Conservation (phyloP, 371 early-diverging fungal species). For the Apophysomyces elegans region DNA sequence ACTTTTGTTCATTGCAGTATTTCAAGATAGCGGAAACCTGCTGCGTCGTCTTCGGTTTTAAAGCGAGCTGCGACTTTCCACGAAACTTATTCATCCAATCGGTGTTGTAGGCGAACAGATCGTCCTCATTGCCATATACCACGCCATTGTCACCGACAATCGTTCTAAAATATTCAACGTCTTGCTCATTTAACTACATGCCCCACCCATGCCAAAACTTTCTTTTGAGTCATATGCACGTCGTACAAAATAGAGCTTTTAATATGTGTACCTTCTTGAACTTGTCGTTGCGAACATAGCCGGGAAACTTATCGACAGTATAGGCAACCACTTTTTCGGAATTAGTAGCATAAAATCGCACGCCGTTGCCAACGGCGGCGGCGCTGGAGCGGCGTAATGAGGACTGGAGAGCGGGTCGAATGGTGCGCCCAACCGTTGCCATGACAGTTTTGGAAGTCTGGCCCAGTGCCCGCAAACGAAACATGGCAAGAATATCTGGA, state of each 20-base stretch:
- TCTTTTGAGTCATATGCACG: neutral
- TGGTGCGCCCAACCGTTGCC: neutral
- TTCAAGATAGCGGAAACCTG: constrained; percentile 85
- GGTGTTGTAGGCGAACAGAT: constrained; percentile 69
- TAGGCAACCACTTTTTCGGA: constrained; percentile 23
- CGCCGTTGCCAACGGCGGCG: neutral
- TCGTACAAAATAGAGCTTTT: neutral
- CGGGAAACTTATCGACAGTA: constrained; percentile 60
- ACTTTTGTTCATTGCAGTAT: constrained; percentile 85
- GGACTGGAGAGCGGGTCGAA: constrained; percentile 1
- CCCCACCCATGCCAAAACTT: neutral
- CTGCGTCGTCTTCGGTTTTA: constrained; percentile 85
- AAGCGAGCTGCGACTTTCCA: constrained; percentile 81
- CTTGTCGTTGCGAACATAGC: constrained; percentile 53
- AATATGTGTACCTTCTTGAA: constrained; percentile 54
- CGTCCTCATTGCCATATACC: constrained; percentile 57
- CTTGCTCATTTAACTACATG: constrained; percentile 32
- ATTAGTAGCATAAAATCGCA: constrained; percentile 24
- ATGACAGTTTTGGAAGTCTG: constrained; percentile 5
- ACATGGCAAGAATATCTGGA: constrained; percentile 6
- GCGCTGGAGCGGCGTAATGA: constrained; percentile 7
- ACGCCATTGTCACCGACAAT: constrained; percentile 56
- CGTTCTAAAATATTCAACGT: constrained; percentile 65
- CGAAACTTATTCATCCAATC: constrained; percentile 96
- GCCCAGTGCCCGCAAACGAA: constrained; percentile 23